Evolutionary conservation across 139 green algal genomes (phyloP).

Genomic region (Chlorella sorokiniana): DNA sequence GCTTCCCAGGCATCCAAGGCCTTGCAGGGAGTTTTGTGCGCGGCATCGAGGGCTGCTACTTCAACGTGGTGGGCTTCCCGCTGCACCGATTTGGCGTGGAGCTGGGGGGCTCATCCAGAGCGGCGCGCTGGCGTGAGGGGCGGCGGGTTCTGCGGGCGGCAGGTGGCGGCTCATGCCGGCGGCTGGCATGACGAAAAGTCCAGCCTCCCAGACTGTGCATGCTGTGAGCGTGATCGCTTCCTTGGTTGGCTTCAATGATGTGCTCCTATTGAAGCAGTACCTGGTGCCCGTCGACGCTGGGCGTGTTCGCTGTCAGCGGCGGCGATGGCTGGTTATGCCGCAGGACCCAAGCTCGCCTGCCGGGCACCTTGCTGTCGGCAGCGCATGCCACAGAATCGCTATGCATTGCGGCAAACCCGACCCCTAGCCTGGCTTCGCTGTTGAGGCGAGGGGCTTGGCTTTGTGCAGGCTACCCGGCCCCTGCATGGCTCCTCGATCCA

Average conservation of each 20-base stretch:
- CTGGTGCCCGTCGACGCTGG: neutral
- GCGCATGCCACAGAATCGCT: no score
- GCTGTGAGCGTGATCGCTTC: no score
- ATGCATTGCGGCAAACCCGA: no score
- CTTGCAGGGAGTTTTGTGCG: conserved; percentile 79
- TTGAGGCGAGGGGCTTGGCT: no score
- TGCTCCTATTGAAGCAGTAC: neutral
- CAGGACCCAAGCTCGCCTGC: neutral
- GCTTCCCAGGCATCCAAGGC: conserved; percentile 70
- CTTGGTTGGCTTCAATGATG: neutral
- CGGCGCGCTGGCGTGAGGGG: neutral
- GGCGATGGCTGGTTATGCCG: neutral
- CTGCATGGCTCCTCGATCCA: no score
- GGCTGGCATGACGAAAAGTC: neutral
- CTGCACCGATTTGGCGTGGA: conserved; percentile 51
- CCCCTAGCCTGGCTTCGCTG: no score
- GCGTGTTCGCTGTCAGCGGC: neutral
- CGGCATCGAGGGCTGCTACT: conserved; percentile 85
- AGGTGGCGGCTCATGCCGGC: neutral
- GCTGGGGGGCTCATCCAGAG: conserved; percentile 44
- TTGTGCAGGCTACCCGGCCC: no score
- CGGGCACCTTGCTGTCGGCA: no score
- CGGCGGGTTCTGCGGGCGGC: no score
- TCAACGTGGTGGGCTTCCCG: conserved; percentile 90
- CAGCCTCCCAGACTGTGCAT: neutral